Evolutionary conservation across 2,329 filamentous ascomycete species (phyloP).

Genomic region (Fusarium liriodendri): DNA sequence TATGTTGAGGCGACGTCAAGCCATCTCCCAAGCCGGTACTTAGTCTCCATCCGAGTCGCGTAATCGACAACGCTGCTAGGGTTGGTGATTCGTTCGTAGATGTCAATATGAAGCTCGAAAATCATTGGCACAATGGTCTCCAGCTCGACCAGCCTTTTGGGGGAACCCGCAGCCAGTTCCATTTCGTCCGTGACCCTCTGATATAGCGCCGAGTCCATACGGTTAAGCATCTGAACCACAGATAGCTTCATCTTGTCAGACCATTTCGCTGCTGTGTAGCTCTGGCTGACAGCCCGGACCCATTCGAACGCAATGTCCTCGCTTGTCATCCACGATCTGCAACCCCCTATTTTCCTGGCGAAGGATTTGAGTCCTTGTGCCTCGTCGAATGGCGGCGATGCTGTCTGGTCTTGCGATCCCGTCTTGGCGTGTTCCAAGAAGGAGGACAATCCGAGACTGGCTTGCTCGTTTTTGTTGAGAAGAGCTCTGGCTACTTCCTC

Average conservation of each 20-base stretch:
- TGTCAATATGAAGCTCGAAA: conserved; percentile 71
- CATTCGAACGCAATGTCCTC: conserved; percentile 71
- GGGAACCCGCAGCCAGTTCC: conserved; percentile 40
- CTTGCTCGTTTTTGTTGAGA: conserved; percentile 63
- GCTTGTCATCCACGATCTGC: conserved; percentile 61
- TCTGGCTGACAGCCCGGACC: conserved; percentile 60
- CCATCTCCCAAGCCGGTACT: conserved; percentile 63
- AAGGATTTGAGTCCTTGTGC: conserved; percentile 64
- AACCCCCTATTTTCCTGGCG: conserved; percentile 57
- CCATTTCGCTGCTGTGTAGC: conserved; percentile 68
- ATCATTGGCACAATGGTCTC: conserved; percentile 66
- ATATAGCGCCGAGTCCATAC: conserved; percentile 64
- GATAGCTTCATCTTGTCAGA: conserved; percentile 66
- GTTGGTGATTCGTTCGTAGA: conserved; percentile 69
- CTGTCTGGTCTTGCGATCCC: conserved; percentile 61
- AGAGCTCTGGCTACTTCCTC: conserved; percentile 66
- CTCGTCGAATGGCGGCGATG: conserved; percentile 63
- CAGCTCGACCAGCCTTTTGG: conserved; percentile 47
- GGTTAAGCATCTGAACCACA: conserved; percentile 67
- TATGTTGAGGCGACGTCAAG: conserved; percentile 61
- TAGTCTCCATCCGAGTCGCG: conserved; percentile 60
- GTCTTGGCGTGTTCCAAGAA: conserved; percentile 74
- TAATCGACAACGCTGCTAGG: conserved; percentile 66
- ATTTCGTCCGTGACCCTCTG: conserved; percentile 58
- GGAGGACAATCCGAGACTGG: conserved; percentile 66